Conservation (phyloP, 371 early-diverging fungal genomes). For the Saksenaea vasiformis region DNA sequence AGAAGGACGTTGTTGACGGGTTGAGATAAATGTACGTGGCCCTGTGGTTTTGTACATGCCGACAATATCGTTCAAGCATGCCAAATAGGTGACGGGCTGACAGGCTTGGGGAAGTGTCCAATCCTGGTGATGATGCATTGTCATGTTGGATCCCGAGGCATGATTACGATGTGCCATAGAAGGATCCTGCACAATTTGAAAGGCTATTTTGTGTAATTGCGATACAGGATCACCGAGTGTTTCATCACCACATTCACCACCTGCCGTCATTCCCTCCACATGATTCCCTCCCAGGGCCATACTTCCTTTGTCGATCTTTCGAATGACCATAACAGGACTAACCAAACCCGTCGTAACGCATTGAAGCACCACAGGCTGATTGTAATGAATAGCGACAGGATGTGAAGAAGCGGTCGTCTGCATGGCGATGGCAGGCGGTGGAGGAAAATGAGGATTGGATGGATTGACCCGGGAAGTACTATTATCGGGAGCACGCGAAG, state of each 20-base stretch:
- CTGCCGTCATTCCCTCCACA: slow-evolving; percentile 24
- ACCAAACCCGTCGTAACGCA: slow-evolving; percentile 82
- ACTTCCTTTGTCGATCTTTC: slow-evolving; percentile 83
- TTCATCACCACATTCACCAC: slow-evolving; percentile 57
- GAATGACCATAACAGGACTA: slow-evolving; percentile 81
- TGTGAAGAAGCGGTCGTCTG: slow-evolving; percentile 39
- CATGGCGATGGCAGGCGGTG: slow-evolving; percentile 78
- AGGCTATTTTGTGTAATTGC: slow-evolving; percentile 90
- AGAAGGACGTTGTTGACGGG: slow-evolving; percentile 12
- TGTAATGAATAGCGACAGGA: slow-evolving; percentile 79
- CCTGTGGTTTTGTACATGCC: slow-evolving; percentile 74
- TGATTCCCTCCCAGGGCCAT: slow-evolving; percentile 70
- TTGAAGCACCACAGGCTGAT: slow-evolving; percentile 81
- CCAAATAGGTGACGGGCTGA: slow-evolving; percentile 65
- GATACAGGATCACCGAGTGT: slow-evolving; percentile 72
- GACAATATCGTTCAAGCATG: slow-evolving; percentile 78
- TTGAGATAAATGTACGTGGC: slow-evolving; percentile 37
- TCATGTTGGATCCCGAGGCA: slow-evolving; percentile 17
- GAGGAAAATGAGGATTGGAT: slow-evolving; percentile 61
- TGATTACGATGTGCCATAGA: slow-evolving; percentile 36
- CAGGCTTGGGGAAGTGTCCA: slow-evolving; percentile 48
- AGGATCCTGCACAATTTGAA: slow-evolving; percentile 72
- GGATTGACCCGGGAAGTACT: slow-evolving; percentile 52
- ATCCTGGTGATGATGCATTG: background rate
- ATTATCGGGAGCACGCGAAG: slow-evolving; percentile 48